Evolutionary conservation across 192 early-diverging fungal genomes (phyloP).

Genomic region (Backusella mclennaniae): DNA sequence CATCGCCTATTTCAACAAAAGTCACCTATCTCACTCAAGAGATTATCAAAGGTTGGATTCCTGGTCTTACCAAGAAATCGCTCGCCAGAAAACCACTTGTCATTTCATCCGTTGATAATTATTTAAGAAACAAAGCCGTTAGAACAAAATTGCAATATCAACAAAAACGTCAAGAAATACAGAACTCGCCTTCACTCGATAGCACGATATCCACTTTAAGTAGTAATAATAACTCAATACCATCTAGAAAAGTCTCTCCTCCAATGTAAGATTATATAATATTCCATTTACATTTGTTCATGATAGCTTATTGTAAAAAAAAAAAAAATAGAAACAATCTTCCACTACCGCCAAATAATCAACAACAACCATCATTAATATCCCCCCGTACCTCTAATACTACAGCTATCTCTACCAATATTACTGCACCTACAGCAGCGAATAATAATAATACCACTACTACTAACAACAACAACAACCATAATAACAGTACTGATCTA

Average conservation of each 20-base stretch:
- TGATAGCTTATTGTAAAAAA: neutral
- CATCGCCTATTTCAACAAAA: slow-evolving; percentile 43
- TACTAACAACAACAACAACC: neutral
- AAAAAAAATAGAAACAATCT: neutral
- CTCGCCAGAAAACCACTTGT: slow-evolving; percentile 44
- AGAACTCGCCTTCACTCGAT: neutral
- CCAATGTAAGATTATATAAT: neutral
- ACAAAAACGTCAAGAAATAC: slow-evolving; percentile 1
- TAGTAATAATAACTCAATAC: neutral
- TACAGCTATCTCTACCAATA: neutral
- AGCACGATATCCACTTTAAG: neutral
- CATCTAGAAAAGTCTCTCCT: neutral
- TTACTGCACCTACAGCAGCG: neutral
- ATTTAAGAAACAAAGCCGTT: slow-evolving; percentile 45
- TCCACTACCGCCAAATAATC: neutral
- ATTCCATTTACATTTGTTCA: neutral
- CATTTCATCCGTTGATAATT: slow-evolving; percentile 43
- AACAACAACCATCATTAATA: neutral
- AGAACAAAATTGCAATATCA: slow-evolving; percentile 17
- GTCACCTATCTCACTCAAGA: slow-evolving; percentile 51
- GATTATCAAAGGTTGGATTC: slow-evolving; percentile 42
- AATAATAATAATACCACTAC: neutral
- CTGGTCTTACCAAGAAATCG: slow-evolving; percentile 45
- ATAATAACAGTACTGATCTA: neutral
- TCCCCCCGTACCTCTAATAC: neutral